Base-by-base conservation (phyloP, 345 rosid genomes). In the Eucalyptus brandiana region DNA sequence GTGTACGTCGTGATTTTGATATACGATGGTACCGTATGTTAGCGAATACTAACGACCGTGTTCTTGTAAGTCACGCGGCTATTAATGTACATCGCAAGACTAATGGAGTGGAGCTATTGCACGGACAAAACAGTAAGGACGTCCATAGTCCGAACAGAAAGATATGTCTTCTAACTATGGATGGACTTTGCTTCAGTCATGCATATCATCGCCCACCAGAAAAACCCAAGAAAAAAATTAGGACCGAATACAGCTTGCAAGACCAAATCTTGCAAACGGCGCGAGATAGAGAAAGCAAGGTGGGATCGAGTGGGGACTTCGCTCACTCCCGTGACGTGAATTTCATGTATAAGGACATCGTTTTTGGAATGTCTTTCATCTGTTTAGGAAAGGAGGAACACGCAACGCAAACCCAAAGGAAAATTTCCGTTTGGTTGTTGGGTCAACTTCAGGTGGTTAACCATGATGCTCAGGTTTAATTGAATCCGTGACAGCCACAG, bases 401-500 rank as follows among this genome's bases (percentile, higher is more conserved):
- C 24, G 47, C 14, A 42, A 87, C 3, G 60, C 49, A 42, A 28
- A n/a, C 19, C 53, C 3, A 26, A 21, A 17, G 50, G 45, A 76
- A 45, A 37, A 40, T 24, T 76, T 37, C 28, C 28, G 56, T 45
- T 56, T 88, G 90, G 89, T 88, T 90, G 92, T 88, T 48, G 92
- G 93, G 95, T 93, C 94, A 93, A 92, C 94, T 90, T 94, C 95
- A 93, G 83, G 45, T 37, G 28, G 47, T 76, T 76, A 76, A 76
- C 28, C 83, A 0, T 21, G 83, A 34, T 37, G 47, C 83, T 92
- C 90, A 88, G 93, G 93, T 91, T 91, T 92, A 69, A 91, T 87
- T 91, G 92, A 91, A 88, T 92, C 90, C 89, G 83, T 89, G 90
- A 90, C 90, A 85, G 91, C 81, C 81, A 23, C 23, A 18, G 80